Percentiles rank a stretch among this genome's conserved stretches.
Evolutionary conservation across 306 rosid genomes (phyloP).

Genomic region (Pyrus bretschneideri): DNA sequence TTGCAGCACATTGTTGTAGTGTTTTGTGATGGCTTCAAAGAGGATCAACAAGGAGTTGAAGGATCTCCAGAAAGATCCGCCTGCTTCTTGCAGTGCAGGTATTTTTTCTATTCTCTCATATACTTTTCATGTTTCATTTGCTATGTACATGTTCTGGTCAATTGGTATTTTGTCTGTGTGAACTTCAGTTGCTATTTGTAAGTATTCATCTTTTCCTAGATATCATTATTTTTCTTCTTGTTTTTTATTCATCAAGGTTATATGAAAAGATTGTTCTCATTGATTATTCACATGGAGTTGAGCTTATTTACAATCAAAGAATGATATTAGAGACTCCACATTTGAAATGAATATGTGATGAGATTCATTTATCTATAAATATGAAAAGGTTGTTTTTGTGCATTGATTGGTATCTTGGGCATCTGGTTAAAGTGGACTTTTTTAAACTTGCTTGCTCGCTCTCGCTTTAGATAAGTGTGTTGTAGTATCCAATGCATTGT

Average conservation of each 20-base stretch:
- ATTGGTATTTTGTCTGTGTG: neutral
- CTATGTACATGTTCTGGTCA: neutral
- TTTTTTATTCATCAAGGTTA: too few species aligned
- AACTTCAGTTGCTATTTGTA: neutral
- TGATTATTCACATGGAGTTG: neutral
- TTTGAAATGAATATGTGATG: neutral
- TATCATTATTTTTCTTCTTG: neutral
- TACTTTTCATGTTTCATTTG: neutral
- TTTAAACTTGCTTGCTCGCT: neutral
- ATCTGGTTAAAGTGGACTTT: neutral
- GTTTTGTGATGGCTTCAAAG: conserved; percentile 33
- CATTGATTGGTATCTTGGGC: neutral
- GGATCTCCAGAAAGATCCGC: conserved; percentile 47
- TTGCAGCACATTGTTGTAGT: neutral
- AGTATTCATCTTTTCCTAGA: neutral
- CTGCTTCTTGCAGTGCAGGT: conserved; percentile 53
- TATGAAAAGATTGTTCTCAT: neutral
- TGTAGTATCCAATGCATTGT: neutral
- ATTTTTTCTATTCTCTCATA: neutral
- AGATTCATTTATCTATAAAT: neutral
- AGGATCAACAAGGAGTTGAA: conserved; percentile 47
- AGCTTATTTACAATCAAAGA: neutral
- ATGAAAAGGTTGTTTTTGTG: neutral
- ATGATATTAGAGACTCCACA: neutral
- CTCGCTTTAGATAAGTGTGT: neutral